phyloP scores from a whole-genome alignment of 176 grass and related monocot species.

The Ampelocalamus luodianensis region DNA sequence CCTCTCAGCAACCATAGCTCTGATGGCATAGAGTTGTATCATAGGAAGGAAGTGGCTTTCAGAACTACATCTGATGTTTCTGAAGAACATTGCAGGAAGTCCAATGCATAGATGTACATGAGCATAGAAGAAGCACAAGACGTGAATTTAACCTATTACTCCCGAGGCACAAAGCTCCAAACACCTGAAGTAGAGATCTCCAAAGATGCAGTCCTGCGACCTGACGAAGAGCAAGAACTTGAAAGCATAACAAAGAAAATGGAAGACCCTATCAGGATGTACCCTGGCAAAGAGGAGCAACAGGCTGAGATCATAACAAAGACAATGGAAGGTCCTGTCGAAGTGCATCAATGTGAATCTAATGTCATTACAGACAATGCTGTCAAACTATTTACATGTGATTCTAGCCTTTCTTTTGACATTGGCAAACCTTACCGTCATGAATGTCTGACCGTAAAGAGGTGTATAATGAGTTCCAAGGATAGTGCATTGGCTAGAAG shows the following conservation, averaged over 20 bases:
- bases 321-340: constrained; percentile 33
- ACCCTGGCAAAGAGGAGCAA: constrained; percentile 42
- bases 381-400: constrained; percentile 45
- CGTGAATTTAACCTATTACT: constrained; percentile 55
- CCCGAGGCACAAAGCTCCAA: constrained; percentile 49
- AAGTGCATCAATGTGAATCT: constrained; percentile 47
- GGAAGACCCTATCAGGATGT: constrained; percentile 39
- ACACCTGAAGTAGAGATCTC: constrained; percentile 47
- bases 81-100: constrained; percentile 94
- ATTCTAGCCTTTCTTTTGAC: constrained; percentile 41
- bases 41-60: constrained; percentile 41
- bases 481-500: constrained; percentile 65
- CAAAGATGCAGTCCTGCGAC: constrained; percentile 26
- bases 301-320: constrained; percentile 29
- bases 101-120: constrained; percentile 75
- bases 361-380: constrained; percentile 26
- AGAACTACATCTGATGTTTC: constrained; percentile 52
- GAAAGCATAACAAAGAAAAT: constrained; percentile 41
- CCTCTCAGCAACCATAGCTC: constrained; percentile 57
- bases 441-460: constrained; percentile 46
- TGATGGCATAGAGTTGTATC: constrained; percentile 52
- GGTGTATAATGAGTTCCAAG: constrained; percentile 45
- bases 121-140: constrained; percentile 49
- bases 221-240: constrained; percentile 38
- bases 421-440: constrained; percentile 35